Evolutionary conservation across 83 land plant genomes (phyloP).

Genomic region (Thuja plicata): DNA sequence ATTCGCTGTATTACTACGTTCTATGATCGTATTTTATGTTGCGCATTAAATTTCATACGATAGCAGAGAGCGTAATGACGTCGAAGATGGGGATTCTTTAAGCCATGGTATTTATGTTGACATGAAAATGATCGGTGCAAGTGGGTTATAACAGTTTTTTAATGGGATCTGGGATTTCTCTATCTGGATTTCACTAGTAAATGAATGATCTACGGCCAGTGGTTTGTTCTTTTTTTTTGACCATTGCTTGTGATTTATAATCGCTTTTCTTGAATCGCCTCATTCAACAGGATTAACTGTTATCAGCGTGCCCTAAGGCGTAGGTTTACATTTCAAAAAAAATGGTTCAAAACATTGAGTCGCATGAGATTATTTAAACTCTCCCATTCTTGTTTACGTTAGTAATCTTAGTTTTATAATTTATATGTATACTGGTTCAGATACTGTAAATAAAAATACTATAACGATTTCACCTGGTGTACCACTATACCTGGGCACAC

Average conservation of each 20-base stretch:
- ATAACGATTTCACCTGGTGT: no score
- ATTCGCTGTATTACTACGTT: neutral
- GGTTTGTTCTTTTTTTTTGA: neutral
- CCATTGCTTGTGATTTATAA: neutral
- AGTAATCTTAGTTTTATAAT: no score
- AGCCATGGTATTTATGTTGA: neutral
- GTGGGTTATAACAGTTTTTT: neutral
- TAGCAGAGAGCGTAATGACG: neutral
- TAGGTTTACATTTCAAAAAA: neutral
- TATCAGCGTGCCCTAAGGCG: neutral
- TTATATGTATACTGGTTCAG: neutral
- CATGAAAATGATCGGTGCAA: neutral
- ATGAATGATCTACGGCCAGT: neutral
- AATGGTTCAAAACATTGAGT: no score
- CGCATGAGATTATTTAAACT: neutral
- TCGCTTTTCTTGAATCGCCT: neutral
- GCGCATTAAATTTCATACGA: neutral
- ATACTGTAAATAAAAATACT: no score
- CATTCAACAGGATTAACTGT: neutral
- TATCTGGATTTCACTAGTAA: neutral
- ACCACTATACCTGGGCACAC: neutral
- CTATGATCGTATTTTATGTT: neutral
- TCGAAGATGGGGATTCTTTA: neutral
- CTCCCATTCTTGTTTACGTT: neutral
- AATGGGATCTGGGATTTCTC: neutral